Evolutionary conservation across 345 rosid species (phyloP).

Genomic region (Eucalyptus globulus): DNA sequence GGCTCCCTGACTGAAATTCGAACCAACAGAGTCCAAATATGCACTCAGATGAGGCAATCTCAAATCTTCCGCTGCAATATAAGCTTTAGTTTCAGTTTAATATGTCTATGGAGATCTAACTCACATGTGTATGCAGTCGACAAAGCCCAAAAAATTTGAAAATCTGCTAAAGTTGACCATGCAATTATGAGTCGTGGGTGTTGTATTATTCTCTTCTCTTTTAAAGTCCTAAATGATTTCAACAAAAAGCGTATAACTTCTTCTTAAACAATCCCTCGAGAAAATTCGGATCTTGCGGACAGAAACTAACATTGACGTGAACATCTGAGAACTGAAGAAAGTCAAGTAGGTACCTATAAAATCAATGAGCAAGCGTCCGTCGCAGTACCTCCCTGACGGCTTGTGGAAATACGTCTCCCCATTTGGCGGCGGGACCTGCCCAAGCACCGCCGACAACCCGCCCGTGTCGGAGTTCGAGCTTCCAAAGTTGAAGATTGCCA

Average conservation of each 20-base stretch:
- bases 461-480: conserved; percentile 43
- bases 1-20: conserved; percentile 71
- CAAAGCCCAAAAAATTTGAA: neutral
- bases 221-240: neutral
- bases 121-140: neutral
- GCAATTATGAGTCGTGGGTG: neutral
- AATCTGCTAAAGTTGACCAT: neutral
- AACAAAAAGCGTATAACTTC: neutral
- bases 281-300: neutral
- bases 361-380: conserved; percentile 50
- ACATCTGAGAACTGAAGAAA: neutral
- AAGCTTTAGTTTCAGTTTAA: neutral
- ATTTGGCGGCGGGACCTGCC: conserved; percentile 37
- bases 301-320: neutral
- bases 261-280: neutral
- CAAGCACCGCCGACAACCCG: conserved; percentile 44
- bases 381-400: conserved; percentile 49
- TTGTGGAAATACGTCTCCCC: conserved; percentile 40
- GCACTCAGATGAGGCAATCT: conserved; percentile 45
- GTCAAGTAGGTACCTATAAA: conserved; percentile 29
- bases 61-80: conserved; percentile 28
- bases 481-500: conserved; percentile 33
- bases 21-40: conserved; percentile 44
- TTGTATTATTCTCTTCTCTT: neutral
- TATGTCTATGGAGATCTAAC: neutral